Evolutionary conservation across 768 basidiomycete genomes (phyloP), one percentile per base, ranked within the genome.

Genomic region (Podaxis rugospora): DNA sequence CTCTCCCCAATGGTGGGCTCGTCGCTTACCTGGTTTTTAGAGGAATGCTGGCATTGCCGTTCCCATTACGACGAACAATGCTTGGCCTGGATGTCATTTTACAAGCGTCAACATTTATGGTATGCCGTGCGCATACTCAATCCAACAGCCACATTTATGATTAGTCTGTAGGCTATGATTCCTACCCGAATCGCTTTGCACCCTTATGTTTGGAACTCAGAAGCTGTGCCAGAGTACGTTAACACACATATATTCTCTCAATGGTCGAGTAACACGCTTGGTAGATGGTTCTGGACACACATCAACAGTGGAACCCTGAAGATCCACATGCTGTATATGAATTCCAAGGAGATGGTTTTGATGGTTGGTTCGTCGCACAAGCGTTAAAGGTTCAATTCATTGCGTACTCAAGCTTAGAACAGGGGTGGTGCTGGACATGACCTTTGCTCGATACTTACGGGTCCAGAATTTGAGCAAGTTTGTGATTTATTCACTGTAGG

Each of bases 321-420:
- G 70, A 70, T 55, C 69, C 71, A 10, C 77, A 79, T 55, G 77
- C 76, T 35, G 70, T 79, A 1, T 79, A 70, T 66, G 81, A 81
- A 62, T 76, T 76, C 64, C 80, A 79, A 67, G 83, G 80, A 6
- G 84, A 84, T 40, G 72, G 81, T 14, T 80, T 82, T 46, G 83
- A 85, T 66, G 74, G 74, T 59, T 81, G 76, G 75, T 75, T 55
- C 23, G 71, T 65, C 28, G n/a, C 16, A 32, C 53, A 37, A n/a
- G 7, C 9, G 9, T 25, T 10, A 14, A 13, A 23, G 23, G 6
- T 62, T 18, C 59, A n/a, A 44, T 13, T 14, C 50, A 39, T 52
- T 44, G 13, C 11, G 2, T n/a, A 9, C 10, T 28, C 4, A 37
- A 50, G 21, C 32, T 50, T 11, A 16, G 13, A n/a, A n/a, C 16